Conservation (phyloP, 441 rosid genomes). For the Rhodomyrtus psidioides region DNA sequence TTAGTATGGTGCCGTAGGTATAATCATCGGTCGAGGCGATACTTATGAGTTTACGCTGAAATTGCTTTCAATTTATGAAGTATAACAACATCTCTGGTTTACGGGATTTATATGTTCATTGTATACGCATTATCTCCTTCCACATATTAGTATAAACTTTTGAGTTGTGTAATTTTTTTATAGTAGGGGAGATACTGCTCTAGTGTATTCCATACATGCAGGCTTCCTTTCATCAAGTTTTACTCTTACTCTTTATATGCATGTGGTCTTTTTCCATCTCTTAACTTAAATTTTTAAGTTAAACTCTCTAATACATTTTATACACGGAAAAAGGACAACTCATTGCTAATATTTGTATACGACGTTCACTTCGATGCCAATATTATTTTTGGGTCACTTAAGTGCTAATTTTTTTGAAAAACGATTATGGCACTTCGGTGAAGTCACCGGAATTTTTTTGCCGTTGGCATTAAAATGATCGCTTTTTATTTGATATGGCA, state of each 20-base stretch:
- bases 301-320: neutral
- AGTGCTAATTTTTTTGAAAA: no score
- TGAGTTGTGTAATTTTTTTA: neutral
- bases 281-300: neutral
- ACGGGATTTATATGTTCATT: neutral
- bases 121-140: neutral
- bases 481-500: no score
- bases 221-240: neutral
- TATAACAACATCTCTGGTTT: accelerated
- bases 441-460: no score
- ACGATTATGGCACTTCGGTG: no score
- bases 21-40: neutral
- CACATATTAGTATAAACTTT: neutral
- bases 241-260: no score
- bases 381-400: no score
- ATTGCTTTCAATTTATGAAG: neutral
- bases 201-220: accelerated
- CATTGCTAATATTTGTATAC: no score
- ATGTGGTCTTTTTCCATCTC: no score
- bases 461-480: no score
- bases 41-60: accelerated
- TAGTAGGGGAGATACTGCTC: accelerated
- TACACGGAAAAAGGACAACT: no score
- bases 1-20: neutral
- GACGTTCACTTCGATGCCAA: no score